Conservation (phyloP, 306 rosid genomes). For the Lithocarpus polystachyus region DNA sequence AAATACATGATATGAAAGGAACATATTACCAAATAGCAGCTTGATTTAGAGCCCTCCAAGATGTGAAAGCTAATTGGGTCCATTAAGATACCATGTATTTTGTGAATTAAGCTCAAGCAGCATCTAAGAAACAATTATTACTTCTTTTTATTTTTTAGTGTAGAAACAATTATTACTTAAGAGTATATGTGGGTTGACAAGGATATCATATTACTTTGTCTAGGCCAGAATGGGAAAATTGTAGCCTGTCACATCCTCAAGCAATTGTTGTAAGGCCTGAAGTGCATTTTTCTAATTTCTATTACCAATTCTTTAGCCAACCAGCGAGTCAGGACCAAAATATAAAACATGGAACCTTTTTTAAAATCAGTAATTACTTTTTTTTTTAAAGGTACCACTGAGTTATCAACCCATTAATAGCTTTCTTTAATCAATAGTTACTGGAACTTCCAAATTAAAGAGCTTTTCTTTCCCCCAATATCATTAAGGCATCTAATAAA, state of each 20-base stretch:
- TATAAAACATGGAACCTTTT: no score
- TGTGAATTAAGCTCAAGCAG: not conserved
- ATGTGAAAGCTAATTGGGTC: not conserved
- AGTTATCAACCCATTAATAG: no score
- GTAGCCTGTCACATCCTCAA: not conserved
- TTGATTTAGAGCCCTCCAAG: not conserved
- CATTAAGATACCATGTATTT: not conserved
- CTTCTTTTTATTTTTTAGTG: not conserved
- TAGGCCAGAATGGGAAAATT: not conserved
- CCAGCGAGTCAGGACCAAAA: no score
- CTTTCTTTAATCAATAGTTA: no score
- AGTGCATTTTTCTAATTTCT: no score
- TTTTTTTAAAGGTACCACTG: no score
- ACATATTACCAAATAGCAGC: conserved; percentile 21
- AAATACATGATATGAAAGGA: conserved; percentile 16
- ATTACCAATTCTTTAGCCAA: no score
- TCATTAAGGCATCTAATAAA: no score
- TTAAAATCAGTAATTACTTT: no score
- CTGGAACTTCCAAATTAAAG: no score
- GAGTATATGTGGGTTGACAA: not conserved
- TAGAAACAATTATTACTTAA: no score
- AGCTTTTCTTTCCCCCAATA: no score
- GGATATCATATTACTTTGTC: not conserved
- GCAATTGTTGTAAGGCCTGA: not conserved
- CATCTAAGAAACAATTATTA: not conserved